Conservation (phyloP, 495 filamentous ascomycete species). For the Thermochaetoides thermophila region DNA sequence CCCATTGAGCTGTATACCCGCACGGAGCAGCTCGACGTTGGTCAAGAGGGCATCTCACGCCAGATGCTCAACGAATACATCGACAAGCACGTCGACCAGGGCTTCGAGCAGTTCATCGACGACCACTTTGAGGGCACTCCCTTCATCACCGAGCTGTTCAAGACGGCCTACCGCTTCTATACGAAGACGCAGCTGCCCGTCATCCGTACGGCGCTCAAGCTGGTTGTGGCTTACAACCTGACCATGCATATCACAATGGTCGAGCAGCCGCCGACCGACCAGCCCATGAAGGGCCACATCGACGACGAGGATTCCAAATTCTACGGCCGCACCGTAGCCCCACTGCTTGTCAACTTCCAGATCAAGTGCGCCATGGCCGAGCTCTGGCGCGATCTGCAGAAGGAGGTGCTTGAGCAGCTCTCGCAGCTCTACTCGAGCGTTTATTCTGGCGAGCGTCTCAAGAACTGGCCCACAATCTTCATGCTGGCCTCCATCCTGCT, state of each 20-base stretch:
- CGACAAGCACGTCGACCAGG: conserved; percentile 77
- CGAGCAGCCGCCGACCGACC: conserved; percentile 70
- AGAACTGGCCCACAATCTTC: conserved; percentile 97
- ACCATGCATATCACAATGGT: conserved; percentile 86
- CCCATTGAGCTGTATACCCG: conserved; percentile 67
- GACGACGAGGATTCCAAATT: conserved; percentile 63
- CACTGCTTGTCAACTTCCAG: conserved; percentile 97
- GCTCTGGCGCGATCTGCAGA: conserved; percentile 92
- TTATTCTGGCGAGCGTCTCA: conserved; percentile 82
- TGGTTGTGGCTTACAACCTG: conserved; percentile 84
- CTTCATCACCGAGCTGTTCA: conserved; percentile 84
- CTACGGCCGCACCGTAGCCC: conserved; percentile 73
- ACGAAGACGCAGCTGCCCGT: conserved; percentile 66
- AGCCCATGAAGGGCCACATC: conserved; percentile 63
- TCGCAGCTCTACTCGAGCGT: conserved; percentile 81
- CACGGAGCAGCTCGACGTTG: conserved; percentile 73
- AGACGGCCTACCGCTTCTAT: conserved; percentile 85
- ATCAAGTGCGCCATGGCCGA: conserved; percentile 88
- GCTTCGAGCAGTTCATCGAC: conserved; percentile 83
- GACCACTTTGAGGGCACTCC: conserved; percentile 87
- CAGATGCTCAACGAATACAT: conserved; percentile 71
- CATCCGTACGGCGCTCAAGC: conserved; percentile 80
- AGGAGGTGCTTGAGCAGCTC: conserved; percentile 84
- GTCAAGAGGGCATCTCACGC: conserved; percentile 66
- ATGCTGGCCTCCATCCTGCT: conserved; percentile 81